Conservation (phyloP, 768 basidiomycete species). For the Xerocomellus chrysenteron region DNA sequence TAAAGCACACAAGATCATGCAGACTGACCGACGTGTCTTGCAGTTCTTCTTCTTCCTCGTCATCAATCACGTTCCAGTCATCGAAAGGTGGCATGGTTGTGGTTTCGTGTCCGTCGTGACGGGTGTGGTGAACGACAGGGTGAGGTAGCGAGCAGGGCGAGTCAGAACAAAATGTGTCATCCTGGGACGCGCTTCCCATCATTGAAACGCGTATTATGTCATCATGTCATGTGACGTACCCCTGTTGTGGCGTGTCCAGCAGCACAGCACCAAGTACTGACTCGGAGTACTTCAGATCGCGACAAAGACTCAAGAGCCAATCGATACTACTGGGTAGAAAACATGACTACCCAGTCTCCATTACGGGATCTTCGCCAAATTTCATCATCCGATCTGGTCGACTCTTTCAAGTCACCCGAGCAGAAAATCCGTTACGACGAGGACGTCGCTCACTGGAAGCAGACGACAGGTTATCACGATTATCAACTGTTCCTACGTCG, state of each 20-base stretch:
- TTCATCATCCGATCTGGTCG: conserved; percentile 19
- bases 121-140: background rate
- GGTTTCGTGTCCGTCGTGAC: background rate
- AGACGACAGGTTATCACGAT: conserved; percentile 67
- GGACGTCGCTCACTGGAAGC: conserved; percentile 73
- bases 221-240: conserved; percentile 19
- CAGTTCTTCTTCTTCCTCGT: conserved; percentile 81
- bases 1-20: conserved; percentile 9
- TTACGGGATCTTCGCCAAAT: conserved; percentile 35
- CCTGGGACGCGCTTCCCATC: background rate
- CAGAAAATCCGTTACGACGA: conserved; percentile 67
- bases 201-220: conserved; percentile 26
- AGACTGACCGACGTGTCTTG: conserved; percentile 61
- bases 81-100: conserved; percentile 63
- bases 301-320: background rate
- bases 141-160: background rate
- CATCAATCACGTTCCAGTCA: conserved; percentile 77
- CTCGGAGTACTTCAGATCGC: background rate
- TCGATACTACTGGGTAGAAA: background rate
- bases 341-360: conserved; percentile 6
- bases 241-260: background rate
- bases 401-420: conserved; percentile 34
- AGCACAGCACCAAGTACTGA: background rate
- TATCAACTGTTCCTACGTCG: conserved; percentile 74
- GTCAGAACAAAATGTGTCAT: conserved; percentile 3